Conservation (phyloP, 495 filamentous ascomycete genomes). For the Pyrenula massariospora region DNA sequence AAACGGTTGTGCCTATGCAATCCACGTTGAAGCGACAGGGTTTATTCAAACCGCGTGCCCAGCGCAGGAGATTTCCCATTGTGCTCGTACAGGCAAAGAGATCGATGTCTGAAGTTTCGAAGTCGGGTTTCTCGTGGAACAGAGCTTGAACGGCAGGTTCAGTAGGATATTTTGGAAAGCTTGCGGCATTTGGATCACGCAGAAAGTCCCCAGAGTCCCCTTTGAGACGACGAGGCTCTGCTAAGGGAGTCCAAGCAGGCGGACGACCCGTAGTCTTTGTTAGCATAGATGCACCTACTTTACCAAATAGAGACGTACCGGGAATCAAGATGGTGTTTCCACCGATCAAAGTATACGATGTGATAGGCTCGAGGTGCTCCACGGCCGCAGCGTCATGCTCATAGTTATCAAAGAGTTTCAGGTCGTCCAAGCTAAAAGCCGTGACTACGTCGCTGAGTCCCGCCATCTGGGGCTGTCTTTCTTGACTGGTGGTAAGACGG, state of each 20-base stretch:
- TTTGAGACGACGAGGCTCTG: constrained; percentile 19
- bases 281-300: neutral
- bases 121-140: constrained; percentile 19
- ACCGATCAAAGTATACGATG: neutral
- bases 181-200: constrained; percentile 52
- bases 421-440: no score
- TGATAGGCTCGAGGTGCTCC: no score
- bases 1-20: constrained; percentile 45
- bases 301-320: neutral
- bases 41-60: constrained; percentile 31
- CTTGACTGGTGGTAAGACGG: no score
- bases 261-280: constrained; percentile 33
- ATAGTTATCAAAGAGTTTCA: no score
- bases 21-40: constrained; percentile 50
- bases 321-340: neutral
- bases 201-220: constrained; percentile 41
- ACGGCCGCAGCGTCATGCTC: no score
- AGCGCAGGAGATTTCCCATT: constrained; percentile 43
- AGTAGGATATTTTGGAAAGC: constrained; percentile 40
- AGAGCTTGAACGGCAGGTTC: constrained; percentile 45
- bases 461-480: no score
- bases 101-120: constrained; percentile 32
- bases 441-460: no score
- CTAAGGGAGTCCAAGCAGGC: constrained; percentile 44
- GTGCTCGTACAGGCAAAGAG: constrained; percentile 52